These are phyloP conservation scores for Aspergillus sclerotialis DNA, from an alignment of 2,329 filamentous ascomycete species.

Conservation along the genomic window DNA sequence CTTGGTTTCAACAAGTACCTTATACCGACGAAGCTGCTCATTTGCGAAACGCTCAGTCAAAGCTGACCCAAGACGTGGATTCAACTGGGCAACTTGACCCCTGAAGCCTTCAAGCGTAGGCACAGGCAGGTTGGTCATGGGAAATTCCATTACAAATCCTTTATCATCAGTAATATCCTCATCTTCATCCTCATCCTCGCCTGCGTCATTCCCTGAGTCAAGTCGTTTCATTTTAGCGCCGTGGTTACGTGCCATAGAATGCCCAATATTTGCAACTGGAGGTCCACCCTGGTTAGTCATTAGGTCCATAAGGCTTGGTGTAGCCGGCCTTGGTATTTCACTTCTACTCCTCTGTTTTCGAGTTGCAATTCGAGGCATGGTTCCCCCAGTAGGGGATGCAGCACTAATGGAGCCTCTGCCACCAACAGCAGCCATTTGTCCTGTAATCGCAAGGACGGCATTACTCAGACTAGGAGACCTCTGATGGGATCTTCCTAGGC, in stretches of 20 bases:
- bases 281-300: slow-evolving; percentile 54
- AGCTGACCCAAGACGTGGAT: slow-evolving; percentile 61
- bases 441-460: slow-evolving; percentile 40
- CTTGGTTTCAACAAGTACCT: slow-evolving; percentile 62
- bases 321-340: slow-evolving; percentile 42
- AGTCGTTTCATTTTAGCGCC: slow-evolving; percentile 6
- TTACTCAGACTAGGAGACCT: slow-evolving; percentile 34
- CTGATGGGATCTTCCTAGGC: slow-evolving; percentile 24
- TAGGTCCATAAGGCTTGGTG: slow-evolving; percentile 44
- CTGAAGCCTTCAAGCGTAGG: slow-evolving; percentile 72
- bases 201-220: slow-evolving; percentile 12
- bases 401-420: slow-evolving; percentile 53
- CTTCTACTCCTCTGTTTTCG: slow-evolving; percentile 51
- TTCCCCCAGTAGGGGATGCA: slow-evolving; percentile 29
- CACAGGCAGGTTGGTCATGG: slow-evolving; percentile 59
- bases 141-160: slow-evolving; percentile 56
- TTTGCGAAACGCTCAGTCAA: slow-evolving; percentile 75
- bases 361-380: slow-evolving; percentile 37
- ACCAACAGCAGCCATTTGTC: slow-evolving; percentile 39
- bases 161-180: slow-evolving; percentile 53
- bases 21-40: slow-evolving; percentile 74
- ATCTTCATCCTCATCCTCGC: slow-evolving; percentile 46
- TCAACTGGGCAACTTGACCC: slow-evolving; percentile 64
- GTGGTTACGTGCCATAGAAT: slow-evolving; percentile 23
- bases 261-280: slow-evolving; percentile 49